phyloP scores from a whole-genome alignment of 2,329 filamentous ascomycete species.

The Exophiala alcalophila region DNA sequence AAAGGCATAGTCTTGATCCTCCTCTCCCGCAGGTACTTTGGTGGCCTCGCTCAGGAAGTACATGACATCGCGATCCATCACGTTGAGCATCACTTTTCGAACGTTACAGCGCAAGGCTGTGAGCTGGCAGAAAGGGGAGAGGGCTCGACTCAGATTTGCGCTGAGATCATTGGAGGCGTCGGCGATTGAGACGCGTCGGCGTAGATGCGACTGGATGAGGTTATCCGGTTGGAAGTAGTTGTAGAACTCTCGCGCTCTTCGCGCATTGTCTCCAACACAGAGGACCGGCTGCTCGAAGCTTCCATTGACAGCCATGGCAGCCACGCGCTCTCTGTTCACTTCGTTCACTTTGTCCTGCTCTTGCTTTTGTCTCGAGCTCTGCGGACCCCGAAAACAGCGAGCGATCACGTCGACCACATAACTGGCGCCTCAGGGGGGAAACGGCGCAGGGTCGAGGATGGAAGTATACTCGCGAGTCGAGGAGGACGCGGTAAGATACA shows the following conservation, averaged over 20 bases:
- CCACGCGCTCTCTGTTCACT: too few relatives aligned
- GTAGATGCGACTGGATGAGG: slow-evolving; percentile 25
- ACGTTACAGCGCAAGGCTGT: slow-evolving; percentile 26
- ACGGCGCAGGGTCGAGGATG: too few relatives aligned
- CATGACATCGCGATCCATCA: slow-evolving; percentile 49
- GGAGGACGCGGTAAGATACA: too few relatives aligned
- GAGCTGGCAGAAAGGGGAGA: slow-evolving; percentile 18
- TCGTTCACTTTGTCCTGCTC: too few relatives aligned
- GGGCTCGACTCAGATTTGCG: slow-evolving; percentile 14
- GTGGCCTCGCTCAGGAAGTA: slow-evolving; percentile 52
- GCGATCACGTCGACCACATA: too few relatives aligned
- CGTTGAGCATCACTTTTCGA: slow-evolving; percentile 41
- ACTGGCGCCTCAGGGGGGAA: too few relatives aligned
- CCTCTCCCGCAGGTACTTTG: slow-evolving; percentile 36
- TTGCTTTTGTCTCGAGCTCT: too few relatives aligned
- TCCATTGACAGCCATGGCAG: too few relatives aligned
- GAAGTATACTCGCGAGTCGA: too few relatives aligned
- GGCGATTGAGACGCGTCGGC: slow-evolving; percentile 6
- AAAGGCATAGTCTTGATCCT: slow-evolving; percentile 32
- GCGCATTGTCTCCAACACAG: slow-evolving; percentile 30
- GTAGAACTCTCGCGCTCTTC: slow-evolving; percentile 40
- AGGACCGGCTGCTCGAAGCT: too few relatives aligned
- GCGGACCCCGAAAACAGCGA: too few relatives aligned
- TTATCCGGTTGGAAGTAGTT: slow-evolving; percentile 39
- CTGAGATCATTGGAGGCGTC: slow-evolving; percentile 6